A percentile compares a stretch with the other conserved stretches of the same genome.
These are phyloP conservation scores for Oryza glumipatula DNA, from an alignment of 176 grass and related monocot genomes.

Conservation along the genomic window DNA sequence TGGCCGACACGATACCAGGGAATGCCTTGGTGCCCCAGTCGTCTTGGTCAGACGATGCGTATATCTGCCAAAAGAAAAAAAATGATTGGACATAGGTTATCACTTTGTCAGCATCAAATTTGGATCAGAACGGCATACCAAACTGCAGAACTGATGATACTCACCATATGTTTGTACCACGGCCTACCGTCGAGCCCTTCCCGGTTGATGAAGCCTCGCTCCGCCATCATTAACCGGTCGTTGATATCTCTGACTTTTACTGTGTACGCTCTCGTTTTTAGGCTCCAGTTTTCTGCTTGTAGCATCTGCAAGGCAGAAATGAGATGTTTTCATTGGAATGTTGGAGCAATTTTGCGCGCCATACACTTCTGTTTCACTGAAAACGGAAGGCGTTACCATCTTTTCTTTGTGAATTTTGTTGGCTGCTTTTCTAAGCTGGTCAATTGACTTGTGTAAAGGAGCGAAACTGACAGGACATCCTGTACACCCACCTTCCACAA, in stretches of 20 bases:
- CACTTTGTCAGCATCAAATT: neutral
- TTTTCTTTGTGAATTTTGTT: conserved; percentile 55
- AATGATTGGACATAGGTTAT: neutral
- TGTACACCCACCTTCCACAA: conserved; percentile 44
- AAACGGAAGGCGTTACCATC: conserved; percentile 46
- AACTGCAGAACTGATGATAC: neutral
- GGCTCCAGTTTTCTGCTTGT: conserved; percentile 52
- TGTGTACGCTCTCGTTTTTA: conserved; percentile 44
- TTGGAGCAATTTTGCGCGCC: neutral
- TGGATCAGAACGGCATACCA: conserved; percentile 15
- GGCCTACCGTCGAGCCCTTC: conserved; percentile 71
- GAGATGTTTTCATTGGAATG: neutral
- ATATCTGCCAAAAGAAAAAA: conserved; percentile 47
- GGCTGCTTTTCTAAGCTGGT: conserved; percentile 62
- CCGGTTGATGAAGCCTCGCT: conserved; percentile 77
- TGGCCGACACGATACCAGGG: conserved; percentile 72
- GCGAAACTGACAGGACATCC: conserved; percentile 64
- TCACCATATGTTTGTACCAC: conserved; percentile 97
- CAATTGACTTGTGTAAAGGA: conserved; percentile 72
- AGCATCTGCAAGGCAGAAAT: conserved; percentile 48
- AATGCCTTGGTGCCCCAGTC: conserved; percentile 74
- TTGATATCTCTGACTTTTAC: conserved; percentile 82
- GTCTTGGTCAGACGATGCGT: conserved; percentile 72
- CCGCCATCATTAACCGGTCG: conserved; percentile 82
- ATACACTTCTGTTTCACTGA: neutral